Percentiles rank a stretch among this genome's conserved stretches.
Conservation (phyloP, 2,329 filamentous ascomycete species). For the Colletotrichum costaricense region DNA sequence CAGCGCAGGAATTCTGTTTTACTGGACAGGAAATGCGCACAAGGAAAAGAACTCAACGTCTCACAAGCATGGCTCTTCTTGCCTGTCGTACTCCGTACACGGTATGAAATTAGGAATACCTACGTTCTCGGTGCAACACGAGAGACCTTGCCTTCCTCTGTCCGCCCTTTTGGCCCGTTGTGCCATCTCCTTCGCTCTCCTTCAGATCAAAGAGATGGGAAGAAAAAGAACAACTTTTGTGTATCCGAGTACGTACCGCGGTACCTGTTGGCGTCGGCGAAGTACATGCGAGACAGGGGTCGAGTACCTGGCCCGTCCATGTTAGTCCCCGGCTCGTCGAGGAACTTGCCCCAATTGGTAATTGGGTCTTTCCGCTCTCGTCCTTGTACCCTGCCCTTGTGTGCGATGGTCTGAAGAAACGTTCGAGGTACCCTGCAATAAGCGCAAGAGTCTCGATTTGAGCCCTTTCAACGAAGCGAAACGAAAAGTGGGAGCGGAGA, state of each 20-base stretch:
- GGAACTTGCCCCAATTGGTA: constrained; percentile 11
- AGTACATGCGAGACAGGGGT: constrained; percentile 5
- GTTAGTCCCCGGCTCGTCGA: background rate
- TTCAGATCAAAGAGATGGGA: too few relatives aligned
- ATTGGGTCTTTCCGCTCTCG: constrained; percentile 10
- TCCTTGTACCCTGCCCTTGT: constrained; percentile 5
- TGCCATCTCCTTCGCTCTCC: too few relatives aligned
- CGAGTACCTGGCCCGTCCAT: constrained; percentile 14
- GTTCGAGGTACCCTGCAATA: background rate
- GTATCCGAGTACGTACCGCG: background rate
- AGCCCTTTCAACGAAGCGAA: background rate
- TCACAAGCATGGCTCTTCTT: constrained; percentile 16
- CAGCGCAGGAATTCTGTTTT: background rate
- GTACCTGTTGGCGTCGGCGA: background rate
- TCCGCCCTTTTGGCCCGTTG: background rate
- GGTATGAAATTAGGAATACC: background rate
- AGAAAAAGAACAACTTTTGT: background rate
- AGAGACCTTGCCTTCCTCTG: background rate
- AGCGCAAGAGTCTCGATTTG: background rate
- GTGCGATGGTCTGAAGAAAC: constrained; percentile 1
- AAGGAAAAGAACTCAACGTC: constrained; percentile 19
- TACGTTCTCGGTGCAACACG: constrained; percentile 20
- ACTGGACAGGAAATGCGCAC: constrained; percentile 18
- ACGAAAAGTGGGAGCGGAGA: background rate
- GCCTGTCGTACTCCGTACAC: background rate